Percentiles rank a stretch among this genome's conserved stretches.
These are phyloP conservation scores for Xerocomus brunneocitrinus DNA, from an alignment of 768 basidiomycete genomes.

Conservation along the genomic window DNA sequence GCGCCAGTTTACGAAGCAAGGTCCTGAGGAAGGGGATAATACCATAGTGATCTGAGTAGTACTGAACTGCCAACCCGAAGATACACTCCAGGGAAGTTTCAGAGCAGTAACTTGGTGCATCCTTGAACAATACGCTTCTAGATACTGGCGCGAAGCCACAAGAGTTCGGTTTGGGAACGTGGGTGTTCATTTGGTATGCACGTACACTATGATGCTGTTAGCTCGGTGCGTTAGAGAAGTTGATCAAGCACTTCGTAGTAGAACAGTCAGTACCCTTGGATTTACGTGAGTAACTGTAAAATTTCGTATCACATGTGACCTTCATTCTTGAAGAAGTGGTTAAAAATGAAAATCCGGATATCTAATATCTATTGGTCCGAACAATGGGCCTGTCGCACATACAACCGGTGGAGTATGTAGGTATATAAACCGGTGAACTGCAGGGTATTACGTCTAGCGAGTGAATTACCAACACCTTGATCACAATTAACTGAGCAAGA, in stretches of 20 bases:
- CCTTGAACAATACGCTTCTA: too few species aligned
- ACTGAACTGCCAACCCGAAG: not conserved
- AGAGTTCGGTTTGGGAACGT: not conserved
- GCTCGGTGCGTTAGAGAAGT: not conserved
- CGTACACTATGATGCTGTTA: not conserved
- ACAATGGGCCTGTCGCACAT: not conserved
- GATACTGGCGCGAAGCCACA: too few species aligned
- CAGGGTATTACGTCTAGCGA: not conserved
- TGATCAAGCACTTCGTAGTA: too few species aligned
- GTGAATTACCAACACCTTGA: not conserved
- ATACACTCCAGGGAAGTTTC: not conserved
- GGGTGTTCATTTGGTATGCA: not conserved
- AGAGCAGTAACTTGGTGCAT: not conserved
- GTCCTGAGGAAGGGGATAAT: not conserved
- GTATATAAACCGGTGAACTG: not conserved
- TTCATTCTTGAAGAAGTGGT: not conserved
- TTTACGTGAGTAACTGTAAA: too few species aligned
- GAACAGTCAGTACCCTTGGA: too few species aligned
- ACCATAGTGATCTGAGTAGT: conserved; percentile 9
- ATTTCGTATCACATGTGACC: too few species aligned
- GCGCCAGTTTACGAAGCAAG: not conserved
- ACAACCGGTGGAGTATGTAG: not conserved
- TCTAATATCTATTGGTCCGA: not conserved
- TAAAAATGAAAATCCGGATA: not conserved
- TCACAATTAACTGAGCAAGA: not conserved